Conservation (phyloP, 2,329 filamentous ascomycete species). For the Botrytis elliptica region DNA sequence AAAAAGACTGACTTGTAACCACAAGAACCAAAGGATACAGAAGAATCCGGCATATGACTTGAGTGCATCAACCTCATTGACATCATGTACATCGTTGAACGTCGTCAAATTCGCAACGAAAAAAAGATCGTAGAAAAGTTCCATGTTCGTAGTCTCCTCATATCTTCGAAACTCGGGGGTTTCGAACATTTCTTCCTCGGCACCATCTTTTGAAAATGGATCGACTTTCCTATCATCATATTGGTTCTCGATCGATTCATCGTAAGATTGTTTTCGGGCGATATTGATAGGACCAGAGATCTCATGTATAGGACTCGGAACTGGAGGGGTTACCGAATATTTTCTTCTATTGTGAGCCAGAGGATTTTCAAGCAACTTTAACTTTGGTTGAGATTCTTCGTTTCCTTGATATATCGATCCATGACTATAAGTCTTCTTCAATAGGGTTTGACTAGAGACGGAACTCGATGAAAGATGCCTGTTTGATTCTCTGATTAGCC, state of each 20-base stretch:
- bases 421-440: background rate
- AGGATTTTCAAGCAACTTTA: conserved; percentile 28
- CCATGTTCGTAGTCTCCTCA: conserved; percentile 32
- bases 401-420: background rate
- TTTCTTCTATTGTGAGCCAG: conserved; percentile 23
- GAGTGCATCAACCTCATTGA: conserved; percentile 47
- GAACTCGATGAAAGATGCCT: conserved; percentile 6
- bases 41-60: conserved; percentile 54
- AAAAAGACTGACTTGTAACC: conserved; percentile 58
- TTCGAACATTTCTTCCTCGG: conserved; percentile 19
- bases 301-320: background rate
- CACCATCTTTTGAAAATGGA: conserved; percentile 2
- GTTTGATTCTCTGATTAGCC: background rate
- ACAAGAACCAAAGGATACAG: conserved; percentile 54
- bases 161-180: conserved; percentile 26
- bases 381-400: conserved; percentile 19
- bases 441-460: background rate
- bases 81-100: conserved; percentile 54
- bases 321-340: background rate
- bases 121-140: conserved; percentile 59
- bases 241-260: background rate
- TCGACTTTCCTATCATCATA: conserved; percentile 8
- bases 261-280: background rate
- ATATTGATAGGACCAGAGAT: conserved; percentile 14
- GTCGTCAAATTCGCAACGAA: conserved; percentile 60